Evolutionary conservation across 139 green algal species (phyloP), one percentile per base, ranked within the genome.

Genomic region (Helicosporidium sp.): DNA sequence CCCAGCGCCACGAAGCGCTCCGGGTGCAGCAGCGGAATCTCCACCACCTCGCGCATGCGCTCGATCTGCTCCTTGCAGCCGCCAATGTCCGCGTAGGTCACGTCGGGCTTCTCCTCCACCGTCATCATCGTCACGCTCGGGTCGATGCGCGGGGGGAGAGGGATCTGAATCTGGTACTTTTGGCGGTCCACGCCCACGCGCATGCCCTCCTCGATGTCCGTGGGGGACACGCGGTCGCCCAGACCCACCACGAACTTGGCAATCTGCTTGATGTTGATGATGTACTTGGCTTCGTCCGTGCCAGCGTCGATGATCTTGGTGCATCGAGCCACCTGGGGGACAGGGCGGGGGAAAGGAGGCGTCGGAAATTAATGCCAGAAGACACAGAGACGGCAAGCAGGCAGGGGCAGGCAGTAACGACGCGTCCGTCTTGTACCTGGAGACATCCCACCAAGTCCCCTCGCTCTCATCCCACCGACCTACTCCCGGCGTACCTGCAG

Each of bases 221-320:
- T 99, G 7, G 90, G 87, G 1, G 90, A 79, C 7, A 99, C 90
- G 35, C 84, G 79, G 55, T 99, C 87, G 0, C 90, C 90, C 40
- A 99, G 67, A 0, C 84, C 85, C 41, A 99, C 90, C 26, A 99
- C 90, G 68, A 99, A 99, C 75, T 99, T 99, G 22, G 90, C 90
- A 48, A 99, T 98, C 66, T 99, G 90, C 70, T 98, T 99, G n/a
- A 99, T 87, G 61, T 96, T 97, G 69, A 99, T 98, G 46, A 99
- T 71, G 48, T 99, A 99, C 65, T 97, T 93, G n/a, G 89, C 78
- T 25, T 97, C 85, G 25, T 96, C 87, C 1, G 83, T 94, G 52
- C 76, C 76, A 17, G 85, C 77, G 48, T 92, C 94, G 66, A 99
- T 98, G 72, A 99, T 99, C 62, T 99, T 99, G 7, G 90, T 99